These are phyloP conservation scores for Phylloporus sp. DNA, from an alignment of 768 basidiomycete species.

Conservation along the genomic window DNA sequence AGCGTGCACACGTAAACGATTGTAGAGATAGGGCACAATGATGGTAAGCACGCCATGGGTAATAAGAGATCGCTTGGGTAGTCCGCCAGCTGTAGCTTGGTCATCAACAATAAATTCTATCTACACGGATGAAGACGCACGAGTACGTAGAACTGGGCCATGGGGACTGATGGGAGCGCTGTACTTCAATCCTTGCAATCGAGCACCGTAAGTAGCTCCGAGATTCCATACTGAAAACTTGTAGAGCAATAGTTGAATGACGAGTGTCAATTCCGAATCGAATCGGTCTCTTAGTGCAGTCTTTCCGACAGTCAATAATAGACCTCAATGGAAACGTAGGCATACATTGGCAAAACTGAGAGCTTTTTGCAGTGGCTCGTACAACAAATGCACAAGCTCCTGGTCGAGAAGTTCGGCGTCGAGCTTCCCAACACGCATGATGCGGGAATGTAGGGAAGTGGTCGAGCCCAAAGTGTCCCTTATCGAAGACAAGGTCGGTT, in stretches of 20 bases:
- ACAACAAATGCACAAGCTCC: conserved; percentile 76
- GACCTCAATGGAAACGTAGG: conserved; percentile 5
- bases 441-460: conserved; percentile 37
- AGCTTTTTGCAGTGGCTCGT: conserved; percentile 74
- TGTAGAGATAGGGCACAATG: conserved; percentile 72
- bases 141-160: conserved; percentile 12
- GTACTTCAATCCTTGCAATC: conserved; percentile 74
- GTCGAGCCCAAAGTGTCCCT: conserved; percentile 35
- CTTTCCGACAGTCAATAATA: conserved; percentile 34
- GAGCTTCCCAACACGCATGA: conserved; percentile 82
- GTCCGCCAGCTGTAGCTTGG: conserved; percentile 48
- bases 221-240: conserved; percentile 79
- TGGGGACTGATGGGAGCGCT: conserved; percentile 16
- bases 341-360: conserved; percentile 64
- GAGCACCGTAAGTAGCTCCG: conserved; percentile 79
- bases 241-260: conserved; percentile 70
- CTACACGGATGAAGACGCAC: conserved; percentile 15
- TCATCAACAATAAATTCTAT: neutral
- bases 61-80: conserved; percentile 56
- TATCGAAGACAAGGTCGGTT: conserved; percentile 48
- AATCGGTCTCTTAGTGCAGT: conserved; percentile 53
- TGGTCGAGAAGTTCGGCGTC: conserved; percentile 89
- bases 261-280: conserved; percentile 68
- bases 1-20: conserved; percentile 66
- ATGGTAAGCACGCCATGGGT: conserved; percentile 71